phyloP scores from a whole-genome alignment of 1,139 yeast genomes.

The Geotrichum histeridarum region DNA sequence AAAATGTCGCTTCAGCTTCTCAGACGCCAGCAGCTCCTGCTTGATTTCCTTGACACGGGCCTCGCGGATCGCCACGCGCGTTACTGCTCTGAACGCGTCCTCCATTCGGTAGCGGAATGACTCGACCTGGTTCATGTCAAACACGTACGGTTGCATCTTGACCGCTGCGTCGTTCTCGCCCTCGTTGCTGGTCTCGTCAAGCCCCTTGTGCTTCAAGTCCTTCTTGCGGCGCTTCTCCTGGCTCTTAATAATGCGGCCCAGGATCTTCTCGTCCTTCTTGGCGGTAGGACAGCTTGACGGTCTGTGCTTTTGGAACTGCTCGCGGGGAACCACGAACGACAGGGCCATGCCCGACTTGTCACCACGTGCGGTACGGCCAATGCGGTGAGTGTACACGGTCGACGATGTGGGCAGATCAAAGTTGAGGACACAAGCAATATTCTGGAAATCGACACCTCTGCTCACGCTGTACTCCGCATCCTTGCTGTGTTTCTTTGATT shows the following conservation, averaged over 20 bases:
- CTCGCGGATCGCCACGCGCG: slow-evolving; percentile 83
- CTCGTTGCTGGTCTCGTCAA: slow-evolving; percentile 18
- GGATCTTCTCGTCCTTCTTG: slow-evolving; percentile 79
- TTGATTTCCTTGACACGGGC: slow-evolving; percentile 89
- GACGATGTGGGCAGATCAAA: slow-evolving; percentile 92
- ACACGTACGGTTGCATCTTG: slow-evolving; percentile 67
- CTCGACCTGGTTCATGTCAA: slow-evolving; percentile 89
- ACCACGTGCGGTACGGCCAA: slow-evolving; percentile 98
- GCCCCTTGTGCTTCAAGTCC: slow-evolving; percentile 22
- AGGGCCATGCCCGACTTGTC: slow-evolving; percentile 93
- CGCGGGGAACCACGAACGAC: slow-evolving; percentile 81
- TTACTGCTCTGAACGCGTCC: slow-evolving; percentile 94
- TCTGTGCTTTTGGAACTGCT: slow-evolving; percentile 85
- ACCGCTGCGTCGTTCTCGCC: slow-evolving; percentile 28
- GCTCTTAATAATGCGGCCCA: slow-evolving; percentile 68
- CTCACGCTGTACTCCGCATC: slow-evolving; percentile 82
- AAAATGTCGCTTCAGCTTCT: slow-evolving; percentile 86
- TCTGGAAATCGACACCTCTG: slow-evolving; percentile 93
- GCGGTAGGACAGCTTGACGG: slow-evolving; percentile 67
- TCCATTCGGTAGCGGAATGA: slow-evolving; percentile 96
- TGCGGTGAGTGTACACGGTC: slow-evolving; percentile 84
- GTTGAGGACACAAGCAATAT: slow-evolving; percentile 93
- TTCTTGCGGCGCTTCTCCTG: slow-evolving; percentile 73
- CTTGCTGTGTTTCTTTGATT: slow-evolving; percentile 29
- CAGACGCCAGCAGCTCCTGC: slow-evolving; percentile 81